A percentile compares a stretch with the other conserved stretches of the same genome.
phyloP scores from a whole-genome alignment of 2,329 filamentous ascomycete species.

The Aspergillus eucalypticola region DNA sequence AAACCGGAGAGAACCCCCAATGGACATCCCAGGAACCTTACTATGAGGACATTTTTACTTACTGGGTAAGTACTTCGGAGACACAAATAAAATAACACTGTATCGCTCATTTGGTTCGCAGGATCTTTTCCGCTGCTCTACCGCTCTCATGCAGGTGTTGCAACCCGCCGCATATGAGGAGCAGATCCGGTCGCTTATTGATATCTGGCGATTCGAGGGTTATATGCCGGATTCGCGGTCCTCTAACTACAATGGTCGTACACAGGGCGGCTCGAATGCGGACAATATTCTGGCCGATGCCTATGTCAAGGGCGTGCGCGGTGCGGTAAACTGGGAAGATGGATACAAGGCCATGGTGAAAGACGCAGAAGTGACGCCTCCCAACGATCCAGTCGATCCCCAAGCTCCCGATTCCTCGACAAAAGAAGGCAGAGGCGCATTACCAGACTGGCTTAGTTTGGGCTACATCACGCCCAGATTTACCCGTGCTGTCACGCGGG shows the following conservation, averaged over 20 bases:
- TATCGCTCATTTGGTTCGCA: slow-evolving; percentile 32
- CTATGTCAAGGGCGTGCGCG: slow-evolving; percentile 65
- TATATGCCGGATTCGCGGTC: slow-evolving; percentile 67
- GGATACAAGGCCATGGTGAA: slow-evolving; percentile 65
- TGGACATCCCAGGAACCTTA: slow-evolving; percentile 68
- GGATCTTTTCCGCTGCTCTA: slow-evolving; percentile 63
- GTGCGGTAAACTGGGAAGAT: slow-evolving; percentile 64
- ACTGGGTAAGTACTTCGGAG: slow-evolving; percentile 52
- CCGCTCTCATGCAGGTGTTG: slow-evolving; percentile 64
- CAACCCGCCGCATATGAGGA: slow-evolving; percentile 65
- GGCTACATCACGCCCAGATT: slow-evolving; percentile 67
- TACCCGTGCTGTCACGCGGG: slow-evolving; percentile 62
- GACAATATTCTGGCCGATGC: slow-evolving; percentile 74
- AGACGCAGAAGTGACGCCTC: slow-evolving; percentile 64
- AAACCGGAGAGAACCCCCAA: slow-evolving; percentile 68
- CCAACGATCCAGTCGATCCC: slow-evolving; percentile 58
- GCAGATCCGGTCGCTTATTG: slow-evolving; percentile 66
- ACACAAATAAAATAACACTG: not conserved
- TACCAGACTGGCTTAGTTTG: slow-evolving; percentile 66
- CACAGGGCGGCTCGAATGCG: slow-evolving; percentile 69
- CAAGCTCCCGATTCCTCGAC: slow-evolving; percentile 60
- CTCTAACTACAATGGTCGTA: slow-evolving; percentile 68
- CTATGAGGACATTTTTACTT: slow-evolving; percentile 70
- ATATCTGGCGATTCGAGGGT: slow-evolving; percentile 66
- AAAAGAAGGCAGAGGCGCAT: slow-evolving; percentile 66